These are phyloP conservation scores for Pichia terricola DNA, from an alignment of 1,139 yeast species.

Conservation along the genomic window DNA sequence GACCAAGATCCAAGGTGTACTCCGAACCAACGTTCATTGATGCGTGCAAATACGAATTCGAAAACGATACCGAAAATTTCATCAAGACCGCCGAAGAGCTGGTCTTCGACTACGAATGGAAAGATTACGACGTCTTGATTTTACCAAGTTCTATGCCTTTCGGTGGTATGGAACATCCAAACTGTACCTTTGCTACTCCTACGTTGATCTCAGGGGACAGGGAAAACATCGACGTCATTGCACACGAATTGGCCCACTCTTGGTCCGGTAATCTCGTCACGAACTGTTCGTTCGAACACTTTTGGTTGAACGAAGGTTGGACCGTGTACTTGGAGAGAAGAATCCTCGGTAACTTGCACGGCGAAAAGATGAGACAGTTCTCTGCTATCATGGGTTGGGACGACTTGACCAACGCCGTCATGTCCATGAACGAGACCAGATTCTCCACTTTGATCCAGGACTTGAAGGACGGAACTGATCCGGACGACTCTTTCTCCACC, in stretches of 20 bases:
- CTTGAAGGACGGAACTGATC: conserved; percentile 55
- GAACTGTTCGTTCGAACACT: conserved; percentile 86
- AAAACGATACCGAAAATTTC: conserved; percentile 69
- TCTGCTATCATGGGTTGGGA: conserved; percentile 85
- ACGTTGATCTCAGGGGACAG: conserved; percentile 81
- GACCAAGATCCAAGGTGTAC: conserved; percentile 80
- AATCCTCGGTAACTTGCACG: conserved; percentile 67
- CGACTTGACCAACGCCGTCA: conserved; percentile 59
- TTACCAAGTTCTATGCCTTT: conserved; percentile 83
- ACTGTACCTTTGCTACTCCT: conserved; percentile 85
- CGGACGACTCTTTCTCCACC: conserved; percentile 81
- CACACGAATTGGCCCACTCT: conserved; percentile 87
- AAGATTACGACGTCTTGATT: conserved; percentile 69
- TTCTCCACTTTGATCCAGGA: conserved; percentile 64
- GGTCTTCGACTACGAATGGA: conserved; percentile 82
- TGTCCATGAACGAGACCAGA: conserved; percentile 47
- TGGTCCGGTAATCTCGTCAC: conserved; percentile 91
- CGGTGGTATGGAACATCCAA: conserved; percentile 96
- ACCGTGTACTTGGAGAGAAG: conserved; percentile 86
- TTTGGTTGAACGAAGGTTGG: conserved; percentile 96
- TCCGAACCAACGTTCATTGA: conserved; percentile 64
- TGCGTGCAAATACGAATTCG: conserved; percentile 71
- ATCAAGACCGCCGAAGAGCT: conserved; percentile 71
- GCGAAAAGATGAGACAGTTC: conserved; percentile 70
- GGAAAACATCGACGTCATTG: conserved; percentile 78